Base-by-base conservation (phyloP, 257 asterid species). In the Fraxinus quadrangulata region DNA sequence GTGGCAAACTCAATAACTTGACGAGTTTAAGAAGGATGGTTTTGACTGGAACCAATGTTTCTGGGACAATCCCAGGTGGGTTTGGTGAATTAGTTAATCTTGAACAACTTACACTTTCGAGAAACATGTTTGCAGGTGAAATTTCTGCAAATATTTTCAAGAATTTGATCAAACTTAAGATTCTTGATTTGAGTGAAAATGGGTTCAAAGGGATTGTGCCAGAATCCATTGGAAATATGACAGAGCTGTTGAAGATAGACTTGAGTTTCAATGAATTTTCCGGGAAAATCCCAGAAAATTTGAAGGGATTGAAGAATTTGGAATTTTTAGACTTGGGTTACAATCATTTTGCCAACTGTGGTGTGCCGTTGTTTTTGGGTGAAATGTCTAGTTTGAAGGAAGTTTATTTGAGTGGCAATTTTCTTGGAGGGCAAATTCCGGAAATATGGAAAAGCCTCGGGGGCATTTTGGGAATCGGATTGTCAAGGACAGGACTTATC, bases 251-350 rank as follows among this genome's bases (percentile, higher is more conserved):
- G 77, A 94, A 94, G 82, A 80, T 94, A 36, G 97, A 94, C 75
- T 23, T 94, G 79, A 92, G 96, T 67, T 83, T 26, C 77, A 91
- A 92, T 56, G 68, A 63, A 9, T 89, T 94, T 30, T 83, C 91
- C 0, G 96, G 97, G 16, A 80, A 72, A 78, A 87, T 91, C 28
- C 98, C 97, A 3, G 89, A 81, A 63, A 70, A 0, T 56, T 49
- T 94, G 0, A 83, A 79, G 81, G 75, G 67, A 5, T 82, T 94
- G 73, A 88, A 81, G 79, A 77, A 70, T 0, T 72, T 94, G 59
- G 94, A 92, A 87, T 89, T 92, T 39, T 34, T 92, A 40, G 98
- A 94, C 78, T 78, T 94, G 81, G 90, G 98, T 70, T 81, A 84
- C 78, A 93, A 93, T 70, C 36, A n/a, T 0, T 87, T 91, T 3